These are phyloP conservation scores for Moesziomyces globuligerus DNA, from an alignment of 1,284 basidiomycete species.

Conservation along the genomic window DNA sequence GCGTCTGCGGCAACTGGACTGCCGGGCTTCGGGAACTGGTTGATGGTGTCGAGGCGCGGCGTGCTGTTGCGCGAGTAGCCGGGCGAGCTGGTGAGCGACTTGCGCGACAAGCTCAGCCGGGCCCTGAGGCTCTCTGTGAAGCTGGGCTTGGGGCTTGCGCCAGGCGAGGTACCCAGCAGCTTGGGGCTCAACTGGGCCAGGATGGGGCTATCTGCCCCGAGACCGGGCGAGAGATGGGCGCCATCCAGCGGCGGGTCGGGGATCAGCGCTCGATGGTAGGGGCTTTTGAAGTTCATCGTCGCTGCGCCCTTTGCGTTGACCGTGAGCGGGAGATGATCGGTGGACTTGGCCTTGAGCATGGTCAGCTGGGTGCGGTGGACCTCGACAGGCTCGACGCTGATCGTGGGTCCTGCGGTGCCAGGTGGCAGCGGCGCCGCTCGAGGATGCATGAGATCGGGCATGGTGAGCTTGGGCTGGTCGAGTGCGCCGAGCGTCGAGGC, in stretches of 20 bases:
- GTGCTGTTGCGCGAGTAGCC: constrained; percentile 29
- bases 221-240: constrained; percentile 32
- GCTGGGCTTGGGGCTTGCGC: constrained; percentile 27
- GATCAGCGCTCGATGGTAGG: constrained; percentile 41
- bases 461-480: constrained; percentile 29
- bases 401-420: constrained; percentile 6
- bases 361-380: constrained; percentile 22
- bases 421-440: constrained; percentile 39
- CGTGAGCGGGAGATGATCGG: constrained; percentile 32
- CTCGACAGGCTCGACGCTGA: constrained; percentile 27
- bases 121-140: constrained; percentile 40
- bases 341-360: constrained; percentile 34
- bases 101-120: constrained; percentile 37
- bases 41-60: constrained; percentile 29
- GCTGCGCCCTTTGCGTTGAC: constrained; percentile 8
- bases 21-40: constrained; percentile 29
- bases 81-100: constrained; percentile 42
- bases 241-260: constrained; percentile 37
- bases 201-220: constrained; percentile 39
- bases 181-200: constrained; percentile 41
- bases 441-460: constrained; percentile 37
- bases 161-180: constrained; percentile 23
- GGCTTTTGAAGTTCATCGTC: constrained; percentile 40
- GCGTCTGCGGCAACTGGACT: constrained; percentile 6
- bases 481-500: constrained; percentile 38